Conservation (phyloP, 2,329 filamentous ascomycete species). For the Pyrenophora tritici-repentis region DNA sequence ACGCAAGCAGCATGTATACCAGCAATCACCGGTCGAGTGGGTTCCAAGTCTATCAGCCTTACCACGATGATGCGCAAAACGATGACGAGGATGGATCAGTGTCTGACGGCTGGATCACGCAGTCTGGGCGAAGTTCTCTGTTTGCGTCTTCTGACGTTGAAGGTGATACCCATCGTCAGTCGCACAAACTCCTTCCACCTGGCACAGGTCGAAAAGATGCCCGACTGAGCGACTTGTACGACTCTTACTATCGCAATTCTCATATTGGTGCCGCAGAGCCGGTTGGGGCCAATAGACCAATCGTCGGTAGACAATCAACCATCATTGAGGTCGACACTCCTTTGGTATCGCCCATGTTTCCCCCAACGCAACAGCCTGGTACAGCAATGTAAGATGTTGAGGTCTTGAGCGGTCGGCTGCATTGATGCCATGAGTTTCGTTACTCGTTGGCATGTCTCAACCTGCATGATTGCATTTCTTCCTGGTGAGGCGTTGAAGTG, state of each 20-base stretch:
- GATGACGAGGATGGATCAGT: slow-evolving; percentile 14
- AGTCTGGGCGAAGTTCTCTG: slow-evolving; percentile 29
- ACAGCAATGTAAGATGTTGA: slow-evolving; percentile 21
- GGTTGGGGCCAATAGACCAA: slow-evolving; percentile 11
- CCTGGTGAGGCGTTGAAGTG: neutral
- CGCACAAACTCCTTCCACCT: slow-evolving; percentile 26
- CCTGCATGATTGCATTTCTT: neutral
- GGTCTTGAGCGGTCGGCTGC: neutral
- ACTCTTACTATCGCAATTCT: slow-evolving; percentile 46
- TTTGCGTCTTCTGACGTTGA: slow-evolving; percentile 19
- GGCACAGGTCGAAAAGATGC: slow-evolving; percentile 22
- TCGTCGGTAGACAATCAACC: slow-evolving; percentile 29
- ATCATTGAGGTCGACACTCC: slow-evolving; percentile 40
- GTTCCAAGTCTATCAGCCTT: slow-evolving; percentile 22
- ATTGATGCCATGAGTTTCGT: too few relatives aligned
- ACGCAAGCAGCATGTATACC: slow-evolving; percentile 44
- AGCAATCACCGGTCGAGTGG: slow-evolving; percentile 29
- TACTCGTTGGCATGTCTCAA: too few relatives aligned
- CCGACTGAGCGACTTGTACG: slow-evolving; percentile 48
- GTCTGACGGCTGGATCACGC: slow-evolving; percentile 23
- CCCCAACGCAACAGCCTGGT: slow-evolving; percentile 22
- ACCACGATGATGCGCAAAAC: slow-evolving; percentile 13
- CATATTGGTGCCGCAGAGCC: slow-evolving; percentile 16
- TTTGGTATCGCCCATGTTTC: slow-evolving; percentile 29
- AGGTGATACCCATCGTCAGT: slow-evolving; percentile 16